phyloP scores from a whole-genome alignment of 2,329 filamentous ascomycete genomes.

The Pestalotiopsis sp. region DNA sequence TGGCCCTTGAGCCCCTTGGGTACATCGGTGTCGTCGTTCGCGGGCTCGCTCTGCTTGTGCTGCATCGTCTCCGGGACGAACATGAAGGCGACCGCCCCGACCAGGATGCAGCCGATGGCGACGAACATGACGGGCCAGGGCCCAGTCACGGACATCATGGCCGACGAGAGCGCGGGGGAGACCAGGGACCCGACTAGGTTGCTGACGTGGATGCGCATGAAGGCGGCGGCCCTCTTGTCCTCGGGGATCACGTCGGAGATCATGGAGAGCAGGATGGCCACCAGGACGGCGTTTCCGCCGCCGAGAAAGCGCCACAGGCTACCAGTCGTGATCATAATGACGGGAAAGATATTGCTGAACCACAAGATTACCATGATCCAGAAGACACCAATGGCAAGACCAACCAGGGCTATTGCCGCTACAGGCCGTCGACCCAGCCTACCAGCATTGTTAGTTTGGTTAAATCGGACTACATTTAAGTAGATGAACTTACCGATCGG shows the following conservation, averaged over 20 bases:
- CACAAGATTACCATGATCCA: constrained; percentile 35
- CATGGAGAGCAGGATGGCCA: constrained; percentile 36
- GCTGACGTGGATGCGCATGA: constrained; percentile 33
- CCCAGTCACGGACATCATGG: constrained; percentile 35
- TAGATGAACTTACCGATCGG: constrained; percentile 28
- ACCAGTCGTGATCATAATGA: constrained; percentile 35
- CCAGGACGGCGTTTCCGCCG: constrained; percentile 34
- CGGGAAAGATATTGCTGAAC: constrained; percentile 34
- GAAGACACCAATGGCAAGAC: constrained; percentile 29
- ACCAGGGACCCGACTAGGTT: constrained; percentile 37
- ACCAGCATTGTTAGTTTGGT: not conserved
- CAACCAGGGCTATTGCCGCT: constrained; percentile 31
- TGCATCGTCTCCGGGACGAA: constrained; percentile 20
- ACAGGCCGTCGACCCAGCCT: constrained; percentile 39
- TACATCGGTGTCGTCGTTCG: not conserved
- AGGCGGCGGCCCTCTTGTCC: constrained; percentile 38
- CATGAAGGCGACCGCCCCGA: constrained; percentile 4
- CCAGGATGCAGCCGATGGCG: not conserved
- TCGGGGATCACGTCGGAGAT: constrained; percentile 39
- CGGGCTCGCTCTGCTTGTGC: constrained; percentile 6
- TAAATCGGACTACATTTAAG: not conserved
- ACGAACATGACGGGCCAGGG: constrained; percentile 27
- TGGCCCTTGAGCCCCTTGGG: constrained; percentile 2
- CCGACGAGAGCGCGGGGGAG: constrained; percentile 37
- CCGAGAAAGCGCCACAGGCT: constrained; percentile 36